These are phyloP conservation scores for Wickerhamia fluorescens DNA, from an alignment of 805 yeast genomes.

Conservation along the genomic window DNA sequence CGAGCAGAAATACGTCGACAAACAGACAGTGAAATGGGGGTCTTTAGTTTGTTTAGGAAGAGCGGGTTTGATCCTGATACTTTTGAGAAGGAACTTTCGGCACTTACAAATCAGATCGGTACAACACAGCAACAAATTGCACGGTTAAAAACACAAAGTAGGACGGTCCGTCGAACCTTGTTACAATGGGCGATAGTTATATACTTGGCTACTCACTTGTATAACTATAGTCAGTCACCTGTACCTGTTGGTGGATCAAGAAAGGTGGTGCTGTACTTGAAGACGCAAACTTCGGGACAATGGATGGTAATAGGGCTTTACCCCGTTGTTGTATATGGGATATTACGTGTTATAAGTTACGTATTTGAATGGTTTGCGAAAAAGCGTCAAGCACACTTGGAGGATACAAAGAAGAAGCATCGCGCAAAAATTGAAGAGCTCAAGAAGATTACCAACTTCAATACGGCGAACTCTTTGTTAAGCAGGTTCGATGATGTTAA, in stretches of 20 bases:
- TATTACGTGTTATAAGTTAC: slow-evolving; percentile 11
- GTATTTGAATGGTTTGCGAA: slow-evolving; percentile 15
- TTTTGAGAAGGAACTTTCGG: slow-evolving; percentile 38
- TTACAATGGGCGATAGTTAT: slow-evolving; percentile 11
- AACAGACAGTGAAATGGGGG: too few species aligned
- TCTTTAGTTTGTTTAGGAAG: slow-evolving; percentile 18
- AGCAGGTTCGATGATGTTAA: slow-evolving; percentile 38
- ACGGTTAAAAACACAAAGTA: slow-evolving; percentile 9
- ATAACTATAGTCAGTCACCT: slow-evolving; percentile 15
- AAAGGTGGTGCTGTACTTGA: slow-evolving; percentile 16
- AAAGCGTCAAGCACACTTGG: slow-evolving; percentile 15
- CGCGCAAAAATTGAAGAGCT: slow-evolving; percentile 54
- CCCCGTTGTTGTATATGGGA: slow-evolving; percentile 17
- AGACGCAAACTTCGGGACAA: slow-evolving; percentile 15
- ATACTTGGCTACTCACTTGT: slow-evolving; percentile 18
- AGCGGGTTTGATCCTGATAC: slow-evolving; percentile 31
- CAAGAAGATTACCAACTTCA: slow-evolving; percentile 66
- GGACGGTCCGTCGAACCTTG: slow-evolving; percentile 11
- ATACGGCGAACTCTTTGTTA: slow-evolving; percentile 67
- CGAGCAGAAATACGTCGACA: too few species aligned
- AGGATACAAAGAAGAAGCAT: slow-evolving; percentile 37
- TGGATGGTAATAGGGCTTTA: slow-evolving; percentile 10
- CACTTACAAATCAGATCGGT: slow-evolving; percentile 28
- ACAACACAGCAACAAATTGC: slow-evolving; percentile 16
- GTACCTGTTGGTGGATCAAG: slow-evolving; percentile 10